A percentile compares a stretch with the other conserved stretches of the same genome.
Evolutionary conservation across 176 grass and related monocot genomes (phyloP).

Genomic region (Juncus inflexus): DNA sequence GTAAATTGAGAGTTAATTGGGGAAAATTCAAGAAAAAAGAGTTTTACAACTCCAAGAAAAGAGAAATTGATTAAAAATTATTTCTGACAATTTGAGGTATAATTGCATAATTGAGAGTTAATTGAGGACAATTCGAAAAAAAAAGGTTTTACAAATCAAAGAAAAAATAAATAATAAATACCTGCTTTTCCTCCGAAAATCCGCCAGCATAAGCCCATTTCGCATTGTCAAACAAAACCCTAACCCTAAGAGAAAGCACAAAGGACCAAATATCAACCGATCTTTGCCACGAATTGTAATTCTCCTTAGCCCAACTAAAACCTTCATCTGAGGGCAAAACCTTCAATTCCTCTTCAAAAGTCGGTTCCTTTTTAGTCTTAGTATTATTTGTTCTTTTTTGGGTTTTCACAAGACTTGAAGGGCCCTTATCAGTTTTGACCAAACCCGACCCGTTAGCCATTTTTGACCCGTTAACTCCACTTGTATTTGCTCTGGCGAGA

Average conservation of each 20-base stretch:
- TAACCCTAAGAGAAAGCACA: constrained; percentile 66
- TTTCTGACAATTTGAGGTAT: background rate
- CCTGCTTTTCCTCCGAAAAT: constrained; percentile 87
- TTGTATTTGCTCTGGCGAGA: constrained; percentile 29
- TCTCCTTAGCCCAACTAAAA: constrained; percentile 93
- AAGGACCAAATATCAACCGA: constrained; percentile 89
- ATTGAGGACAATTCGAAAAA: background rate
- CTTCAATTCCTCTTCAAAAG: constrained; percentile 65
- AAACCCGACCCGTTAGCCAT: constrained; percentile 41
- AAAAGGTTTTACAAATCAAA: background rate
- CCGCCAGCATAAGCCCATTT: constrained; percentile 81
- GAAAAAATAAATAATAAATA: constrained; percentile 15
- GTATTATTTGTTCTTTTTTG: constrained; percentile 27
- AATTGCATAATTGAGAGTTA: background rate
- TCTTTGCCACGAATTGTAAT: constrained; percentile 78
- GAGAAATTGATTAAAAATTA: background rate
- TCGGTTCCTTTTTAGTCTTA: constrained; percentile 24
- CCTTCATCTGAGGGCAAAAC: constrained; percentile 90
- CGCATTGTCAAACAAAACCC: constrained; percentile 79
- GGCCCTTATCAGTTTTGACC: constrained; percentile 56
- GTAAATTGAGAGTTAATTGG: constrained; percentile 1
- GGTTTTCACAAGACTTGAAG: constrained; percentile 49
- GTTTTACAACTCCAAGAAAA: no score
- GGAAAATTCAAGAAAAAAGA: background rate
- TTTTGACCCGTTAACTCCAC: constrained; percentile 42